These are phyloP conservation scores for Scedosporium aurantiacum DNA, from an alignment of 2,329 filamentous ascomycete genomes.

Conservation along the genomic window DNA sequence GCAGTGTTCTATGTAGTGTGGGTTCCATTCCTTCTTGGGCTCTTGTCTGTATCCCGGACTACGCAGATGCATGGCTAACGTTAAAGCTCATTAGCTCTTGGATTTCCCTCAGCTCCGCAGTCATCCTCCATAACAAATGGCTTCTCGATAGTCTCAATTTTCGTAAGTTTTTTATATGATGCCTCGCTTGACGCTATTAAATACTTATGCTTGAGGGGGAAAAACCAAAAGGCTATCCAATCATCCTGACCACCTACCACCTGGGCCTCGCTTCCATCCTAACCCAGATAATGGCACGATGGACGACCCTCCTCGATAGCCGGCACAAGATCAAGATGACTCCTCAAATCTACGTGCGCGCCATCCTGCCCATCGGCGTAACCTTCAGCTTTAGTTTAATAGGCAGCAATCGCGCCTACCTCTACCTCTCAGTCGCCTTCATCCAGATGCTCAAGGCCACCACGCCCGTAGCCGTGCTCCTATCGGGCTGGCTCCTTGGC, in stretches of 20 bases:
- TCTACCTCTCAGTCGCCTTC: conserved; percentile 91
- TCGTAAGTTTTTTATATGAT: conserved; percentile 25
- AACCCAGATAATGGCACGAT: conserved; percentile 86
- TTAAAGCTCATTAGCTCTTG: conserved; percentile 32
- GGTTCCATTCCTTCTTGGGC: conserved; percentile 17
- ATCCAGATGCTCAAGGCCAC: conserved; percentile 99
- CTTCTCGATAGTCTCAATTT: conserved; percentile 80
- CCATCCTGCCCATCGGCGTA: conserved; percentile 87
- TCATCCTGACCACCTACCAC: conserved; percentile 93
- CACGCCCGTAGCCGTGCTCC: conserved; percentile 82
- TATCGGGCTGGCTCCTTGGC: conserved; percentile 81
- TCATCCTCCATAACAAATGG: conserved; percentile 99
- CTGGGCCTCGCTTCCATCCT: conserved; percentile 84
- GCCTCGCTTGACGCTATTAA: not conserved
- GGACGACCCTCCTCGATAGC: conserved; percentile 81
- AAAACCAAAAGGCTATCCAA: conserved; percentile 50
- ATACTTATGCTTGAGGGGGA: not conserved
- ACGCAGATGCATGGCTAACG: not conserved
- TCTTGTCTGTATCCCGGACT: not conserved
- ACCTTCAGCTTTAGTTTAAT: conserved; percentile 96
- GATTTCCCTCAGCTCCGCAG: conserved; percentile 85
- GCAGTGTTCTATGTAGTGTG: conserved; percentile 76
- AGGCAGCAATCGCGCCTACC: conserved; percentile 89
- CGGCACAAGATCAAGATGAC: conserved; percentile 98
- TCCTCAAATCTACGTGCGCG: conserved; percentile 79